A percentile compares a stretch with the other conserved stretches of the same genome.
These are phyloP conservation scores for Smittium culicis DNA, from an alignment of 371 early-diverging fungal genomes.

Conservation along the genomic window DNA sequence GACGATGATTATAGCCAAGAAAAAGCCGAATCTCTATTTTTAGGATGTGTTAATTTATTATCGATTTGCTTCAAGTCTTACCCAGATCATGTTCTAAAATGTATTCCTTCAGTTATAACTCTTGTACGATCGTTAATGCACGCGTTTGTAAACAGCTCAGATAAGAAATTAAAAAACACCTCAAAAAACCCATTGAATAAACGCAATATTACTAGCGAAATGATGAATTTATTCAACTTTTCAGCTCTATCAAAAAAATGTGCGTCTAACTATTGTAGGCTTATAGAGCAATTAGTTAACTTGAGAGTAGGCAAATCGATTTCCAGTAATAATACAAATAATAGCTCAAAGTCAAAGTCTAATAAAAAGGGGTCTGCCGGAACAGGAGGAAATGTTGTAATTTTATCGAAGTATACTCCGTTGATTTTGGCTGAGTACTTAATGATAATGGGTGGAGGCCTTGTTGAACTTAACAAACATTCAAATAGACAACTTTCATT, in stretches of 20 bases:
- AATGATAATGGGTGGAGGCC: slow-evolving; percentile 26
- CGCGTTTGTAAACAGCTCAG: slow-evolving; percentile 18
- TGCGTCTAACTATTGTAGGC: slow-evolving; percentile 23
- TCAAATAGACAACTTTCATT: not conserved
- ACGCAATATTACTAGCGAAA: not conserved
- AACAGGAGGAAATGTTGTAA: slow-evolving; percentile 15
- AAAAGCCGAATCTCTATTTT: not conserved
- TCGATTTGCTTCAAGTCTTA: slow-evolving; percentile 10
- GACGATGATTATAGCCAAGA: too few relatives aligned
- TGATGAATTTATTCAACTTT: slow-evolving; percentile 6
- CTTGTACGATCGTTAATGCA: slow-evolving; percentile 21
- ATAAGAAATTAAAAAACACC: too few relatives aligned
- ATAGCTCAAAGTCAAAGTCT: not conserved
- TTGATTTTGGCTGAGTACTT: slow-evolving; percentile 30
- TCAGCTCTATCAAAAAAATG: slow-evolving; percentile 22
- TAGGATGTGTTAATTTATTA: not conserved
- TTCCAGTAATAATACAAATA: not conserved
- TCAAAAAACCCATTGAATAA: not conserved
- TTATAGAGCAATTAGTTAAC: slow-evolving; percentile 18
- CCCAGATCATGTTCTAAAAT: slow-evolving; percentile 15
- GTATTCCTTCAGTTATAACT: slow-evolving; percentile 15
- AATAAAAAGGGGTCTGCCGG: slow-evolving; percentile 20
- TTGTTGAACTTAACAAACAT: not conserved
- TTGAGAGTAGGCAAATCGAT: not conserved
- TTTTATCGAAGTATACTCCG: slow-evolving; percentile 20